Conservation (phyloP, 2,329 filamentous ascomycete species). For the Cladophialophora immunda region DNA sequence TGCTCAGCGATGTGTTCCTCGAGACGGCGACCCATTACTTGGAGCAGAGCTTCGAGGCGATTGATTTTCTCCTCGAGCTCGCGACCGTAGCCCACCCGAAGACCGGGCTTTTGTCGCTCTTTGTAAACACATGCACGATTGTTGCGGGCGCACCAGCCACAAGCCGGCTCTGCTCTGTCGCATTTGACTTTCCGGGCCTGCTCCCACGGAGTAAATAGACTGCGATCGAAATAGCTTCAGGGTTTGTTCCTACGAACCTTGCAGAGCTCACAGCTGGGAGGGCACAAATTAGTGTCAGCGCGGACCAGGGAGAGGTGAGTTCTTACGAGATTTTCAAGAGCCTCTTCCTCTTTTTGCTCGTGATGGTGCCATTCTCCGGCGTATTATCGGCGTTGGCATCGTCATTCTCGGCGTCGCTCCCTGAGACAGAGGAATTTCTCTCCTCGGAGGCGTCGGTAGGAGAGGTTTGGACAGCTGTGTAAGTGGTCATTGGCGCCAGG, state of each 20-base stretch:
- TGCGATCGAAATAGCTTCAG: neutral
- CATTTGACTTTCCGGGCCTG: slow-evolving; percentile 44
- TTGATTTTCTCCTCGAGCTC: slow-evolving; percentile 67
- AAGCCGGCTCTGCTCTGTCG: slow-evolving; percentile 66
- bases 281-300: neutral
- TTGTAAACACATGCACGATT: slow-evolving; percentile 73
- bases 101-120: slow-evolving; percentile 74
- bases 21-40: slow-evolving; percentile 38
- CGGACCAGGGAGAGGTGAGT: neutral
- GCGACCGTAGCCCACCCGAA: slow-evolving; percentile 68
- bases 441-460: slow-evolving; percentile 34
- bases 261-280: slow-evolving; percentile 52
- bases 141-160: slow-evolving; percentile 76
- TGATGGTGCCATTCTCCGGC: slow-evolving; percentile 22
- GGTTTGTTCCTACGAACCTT: slow-evolving; percentile 43
- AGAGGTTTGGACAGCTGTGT: slow-evolving; percentile 27
- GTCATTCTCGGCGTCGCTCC: slow-evolving; percentile 35
- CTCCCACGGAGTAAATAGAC: neutral
- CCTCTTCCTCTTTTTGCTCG: slow-evolving; percentile 65
- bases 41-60: slow-evolving; percentile 57
- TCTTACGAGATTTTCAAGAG: slow-evolving; percentile 45
- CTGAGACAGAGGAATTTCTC: slow-evolving; percentile 33
- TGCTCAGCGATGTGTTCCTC: slow-evolving; percentile 40
- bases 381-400: slow-evolving; percentile 26
- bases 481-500: slow-evolving; percentile 30